Evolutionary conservation across 805 yeast genomes (phyloP), one percentile per base, ranked within the genome.

Genomic region (Tanozyma kutaoensis): DNA sequence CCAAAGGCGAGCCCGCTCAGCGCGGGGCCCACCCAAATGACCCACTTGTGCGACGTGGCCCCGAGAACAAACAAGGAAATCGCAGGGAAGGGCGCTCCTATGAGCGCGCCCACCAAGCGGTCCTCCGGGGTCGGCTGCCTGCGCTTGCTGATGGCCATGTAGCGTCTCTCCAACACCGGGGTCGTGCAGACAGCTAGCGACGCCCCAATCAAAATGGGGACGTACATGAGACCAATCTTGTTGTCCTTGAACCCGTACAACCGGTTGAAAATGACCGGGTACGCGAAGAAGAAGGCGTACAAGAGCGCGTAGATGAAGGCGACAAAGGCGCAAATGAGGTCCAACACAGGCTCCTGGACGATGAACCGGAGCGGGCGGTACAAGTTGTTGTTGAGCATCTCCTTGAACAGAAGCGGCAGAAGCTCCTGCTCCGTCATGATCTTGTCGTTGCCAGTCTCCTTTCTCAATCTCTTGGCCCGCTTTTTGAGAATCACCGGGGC

Each of bases 341-440:
- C 91, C 42, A 85, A 58, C 15, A 84, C 93, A 4, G 94, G 94
- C 50, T 85, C 95, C 15, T 86, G 72, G 13, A 69, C 50, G 12
- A 72, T 72, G 46, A 84, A 79, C 45, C 70, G 72, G 35, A 88
- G 55, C 2, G 97, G 97, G 42, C 95, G 69, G 39, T 71, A 53
- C 30, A 86, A 62, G 57, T 85, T 81, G 14, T 80, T 69, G 32
- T 69, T 65, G 32, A 82, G 39, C 49, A 86, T 60, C 48, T 86
- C 94, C 19, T 56, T 58, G 25, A 80, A 47, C 2, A 78, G 55
- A 48, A 84, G 49, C 26, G 82, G 82, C 46, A 70, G 72, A 17
- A 88, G 91, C 52, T 86, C 96, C 48, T 81, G 93, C 53, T 81
- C 93, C 14, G 96, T 81, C 82, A 84, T 82, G 38, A 85, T 81